Conservation (phyloP, 805 yeast species). For the Candida sphagnicola region DNA sequence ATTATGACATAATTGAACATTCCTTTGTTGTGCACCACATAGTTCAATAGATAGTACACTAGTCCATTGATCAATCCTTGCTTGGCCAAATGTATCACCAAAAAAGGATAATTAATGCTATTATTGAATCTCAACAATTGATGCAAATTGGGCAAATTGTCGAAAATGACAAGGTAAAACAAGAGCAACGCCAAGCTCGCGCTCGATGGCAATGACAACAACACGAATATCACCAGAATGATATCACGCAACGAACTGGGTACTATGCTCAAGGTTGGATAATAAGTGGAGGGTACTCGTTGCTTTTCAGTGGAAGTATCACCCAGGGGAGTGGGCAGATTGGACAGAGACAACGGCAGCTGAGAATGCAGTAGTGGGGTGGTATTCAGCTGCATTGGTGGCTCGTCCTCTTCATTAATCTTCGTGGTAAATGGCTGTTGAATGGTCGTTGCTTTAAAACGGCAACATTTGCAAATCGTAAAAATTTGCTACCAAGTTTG, state of each 20-base stretch:
- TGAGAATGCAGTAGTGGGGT: not conserved
- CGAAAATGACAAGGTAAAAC: not conserved
- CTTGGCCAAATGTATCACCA: too few relatives aligned
- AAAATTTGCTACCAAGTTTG: not conserved
- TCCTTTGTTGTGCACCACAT: slow-evolving; percentile 11
- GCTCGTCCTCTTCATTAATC: not conserved
- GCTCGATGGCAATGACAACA: slow-evolving; percentile 24
- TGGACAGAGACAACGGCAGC: not conserved
- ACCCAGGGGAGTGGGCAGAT: not conserved
- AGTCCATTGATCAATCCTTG: slow-evolving; percentile 5
- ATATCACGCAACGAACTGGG: slow-evolving; percentile 27
- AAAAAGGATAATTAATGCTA: not conserved
- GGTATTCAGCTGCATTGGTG: not conserved
- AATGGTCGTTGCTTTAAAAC: too few relatives aligned
- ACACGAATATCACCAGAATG: slow-evolving; percentile 26
- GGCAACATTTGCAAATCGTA: not conserved
- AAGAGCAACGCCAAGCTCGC: slow-evolving; percentile 18
- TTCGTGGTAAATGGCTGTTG: too few relatives aligned
- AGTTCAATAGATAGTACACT: slow-evolving; percentile 17
- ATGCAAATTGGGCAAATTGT: not conserved
- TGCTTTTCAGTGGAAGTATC: too few relatives aligned
- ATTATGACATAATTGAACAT: slow-evolving; percentile 22
- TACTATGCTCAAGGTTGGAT: not conserved
- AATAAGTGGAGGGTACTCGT: not conserved
- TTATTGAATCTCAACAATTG: not conserved